Conservation (phyloP, 441 rosid species). For the Codiaeum variegatum region DNA sequence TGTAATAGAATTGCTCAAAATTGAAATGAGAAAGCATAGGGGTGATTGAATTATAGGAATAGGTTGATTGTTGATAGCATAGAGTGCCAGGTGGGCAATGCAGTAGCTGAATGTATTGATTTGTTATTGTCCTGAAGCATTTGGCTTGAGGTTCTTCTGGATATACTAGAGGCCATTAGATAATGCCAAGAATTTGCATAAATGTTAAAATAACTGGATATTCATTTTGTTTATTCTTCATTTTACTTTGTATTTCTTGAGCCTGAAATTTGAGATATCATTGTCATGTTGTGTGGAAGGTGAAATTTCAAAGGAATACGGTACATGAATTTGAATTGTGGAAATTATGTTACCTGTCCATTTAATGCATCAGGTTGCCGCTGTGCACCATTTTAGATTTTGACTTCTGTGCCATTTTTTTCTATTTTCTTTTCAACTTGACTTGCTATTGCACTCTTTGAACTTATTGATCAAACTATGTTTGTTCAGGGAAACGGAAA, state of each 20-base stretch:
- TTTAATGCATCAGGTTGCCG: neutral
- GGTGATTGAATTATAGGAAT: neutral
- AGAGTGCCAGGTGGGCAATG: neutral
- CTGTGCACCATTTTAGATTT: slow-evolving; percentile 4
- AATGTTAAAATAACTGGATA: neutral
- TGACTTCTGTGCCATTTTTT: neutral
- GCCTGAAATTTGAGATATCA: neutral
- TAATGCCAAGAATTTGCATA: neutral
- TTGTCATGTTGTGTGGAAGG: slow-evolving; percentile 6
- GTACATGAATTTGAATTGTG: slow-evolving; percentile 3
- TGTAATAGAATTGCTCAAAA: neutral
- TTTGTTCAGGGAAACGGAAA: slow-evolving; percentile 58
- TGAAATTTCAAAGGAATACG: neutral
- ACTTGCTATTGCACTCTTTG: slow-evolving; percentile 7
- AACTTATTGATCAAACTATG: slow-evolving; percentile 13
- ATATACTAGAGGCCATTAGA: neutral
- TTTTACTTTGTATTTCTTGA: slow-evolving; percentile 1
- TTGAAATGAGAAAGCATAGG: neutral
- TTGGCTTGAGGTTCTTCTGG: neutral
- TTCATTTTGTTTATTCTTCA: neutral
- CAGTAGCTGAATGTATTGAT: neutral
- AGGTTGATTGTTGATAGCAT: neutral
- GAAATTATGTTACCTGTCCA: neutral
- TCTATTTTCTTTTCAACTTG: slow-evolving; percentile 5
- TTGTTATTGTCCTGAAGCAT: neutral